Evolutionary conservation across 2,329 filamentous ascomycete species (phyloP).

Genomic region (Diaporthe capsici): DNA sequence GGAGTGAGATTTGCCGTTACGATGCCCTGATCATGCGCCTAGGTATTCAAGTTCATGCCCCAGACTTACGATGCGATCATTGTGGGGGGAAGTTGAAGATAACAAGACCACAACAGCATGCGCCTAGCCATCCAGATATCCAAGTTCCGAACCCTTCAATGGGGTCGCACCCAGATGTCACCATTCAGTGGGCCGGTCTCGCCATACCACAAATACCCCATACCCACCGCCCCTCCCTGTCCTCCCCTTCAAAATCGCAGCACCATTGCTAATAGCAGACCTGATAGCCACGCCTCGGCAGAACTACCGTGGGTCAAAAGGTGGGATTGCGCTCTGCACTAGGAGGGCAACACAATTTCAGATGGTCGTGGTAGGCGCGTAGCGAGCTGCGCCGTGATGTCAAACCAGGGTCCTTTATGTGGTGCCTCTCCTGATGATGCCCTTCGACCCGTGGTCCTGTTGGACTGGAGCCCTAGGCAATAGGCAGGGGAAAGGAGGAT

Average conservation of each 20-base stretch:
- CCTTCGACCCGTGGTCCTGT: not conserved
- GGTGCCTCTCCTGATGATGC: not conserved
- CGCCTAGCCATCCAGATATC: not conserved
- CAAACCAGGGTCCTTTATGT: not conserved
- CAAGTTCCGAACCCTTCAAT: not conserved
- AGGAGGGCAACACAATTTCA: not conserved
- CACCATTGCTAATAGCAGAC: not conserved
- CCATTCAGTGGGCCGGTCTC: constrained; percentile 24
- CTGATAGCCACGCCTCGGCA: not conserved
- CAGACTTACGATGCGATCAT: not conserved
- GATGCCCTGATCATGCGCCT: too few species aligned
- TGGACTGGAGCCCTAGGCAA: not conserved
- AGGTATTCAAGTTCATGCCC: not conserved
- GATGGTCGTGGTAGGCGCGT: not conserved
- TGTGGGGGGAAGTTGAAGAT: too few species aligned
- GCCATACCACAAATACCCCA: not conserved
- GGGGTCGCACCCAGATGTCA: constrained; percentile 6
- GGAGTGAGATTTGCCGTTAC: too few species aligned
- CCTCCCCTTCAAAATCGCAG: not conserved
- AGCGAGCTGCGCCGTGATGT: not conserved
- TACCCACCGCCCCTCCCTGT: not conserved
- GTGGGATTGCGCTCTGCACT: not conserved
- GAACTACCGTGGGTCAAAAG: not conserved
- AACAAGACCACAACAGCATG: not conserved
- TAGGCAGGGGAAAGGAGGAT: not conserved